Percentiles rank a stretch among this genome's conserved stretches.
phyloP scores from a whole-genome alignment of 1,139 yeast genomes.

The Taphrina betulina region DNA sequence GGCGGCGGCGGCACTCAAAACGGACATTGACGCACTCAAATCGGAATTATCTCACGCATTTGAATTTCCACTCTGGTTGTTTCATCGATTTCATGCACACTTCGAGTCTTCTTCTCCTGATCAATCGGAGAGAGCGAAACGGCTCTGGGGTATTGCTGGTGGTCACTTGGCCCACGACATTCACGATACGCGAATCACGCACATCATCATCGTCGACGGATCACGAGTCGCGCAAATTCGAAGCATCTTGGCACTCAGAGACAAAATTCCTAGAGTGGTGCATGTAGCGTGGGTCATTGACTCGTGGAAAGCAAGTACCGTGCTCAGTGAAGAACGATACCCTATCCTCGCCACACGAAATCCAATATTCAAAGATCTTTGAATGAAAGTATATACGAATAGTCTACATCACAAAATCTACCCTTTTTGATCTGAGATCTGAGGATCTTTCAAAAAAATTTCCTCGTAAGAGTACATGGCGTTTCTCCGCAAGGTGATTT shows the following conservation, averaged over 20 bases:
- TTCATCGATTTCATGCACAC: conserved; percentile 4
- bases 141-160: conserved; percentile 33
- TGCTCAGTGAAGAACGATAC: conserved; percentile 38
- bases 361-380: too few relatives aligned
- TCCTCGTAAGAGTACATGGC: too few relatives aligned
- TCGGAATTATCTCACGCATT: background rate
- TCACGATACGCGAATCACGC: conserved; percentile 35
- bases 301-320: conserved; percentile 41
- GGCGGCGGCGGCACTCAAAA: background rate
- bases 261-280: conserved; percentile 38
- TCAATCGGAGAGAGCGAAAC: background rate
- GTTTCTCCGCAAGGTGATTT: too few relatives aligned
- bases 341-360: too few relatives aligned
- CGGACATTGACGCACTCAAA: background rate
- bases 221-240: background rate
- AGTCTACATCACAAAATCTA: too few relatives aligned
- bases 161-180: conserved; percentile 32
- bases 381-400: too few relatives aligned
- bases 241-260: conserved; percentile 8
- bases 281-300: conserved; percentile 40
- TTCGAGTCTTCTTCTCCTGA: background rate
- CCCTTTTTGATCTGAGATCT: too few relatives aligned
- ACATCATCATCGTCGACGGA: conserved; percentile 34
- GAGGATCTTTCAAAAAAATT: too few relatives aligned
- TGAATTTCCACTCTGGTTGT: conserved; percentile 13